Evolutionary conservation across 441 rosid species (phyloP).

Genomic region (Brassica balearica): DNA sequence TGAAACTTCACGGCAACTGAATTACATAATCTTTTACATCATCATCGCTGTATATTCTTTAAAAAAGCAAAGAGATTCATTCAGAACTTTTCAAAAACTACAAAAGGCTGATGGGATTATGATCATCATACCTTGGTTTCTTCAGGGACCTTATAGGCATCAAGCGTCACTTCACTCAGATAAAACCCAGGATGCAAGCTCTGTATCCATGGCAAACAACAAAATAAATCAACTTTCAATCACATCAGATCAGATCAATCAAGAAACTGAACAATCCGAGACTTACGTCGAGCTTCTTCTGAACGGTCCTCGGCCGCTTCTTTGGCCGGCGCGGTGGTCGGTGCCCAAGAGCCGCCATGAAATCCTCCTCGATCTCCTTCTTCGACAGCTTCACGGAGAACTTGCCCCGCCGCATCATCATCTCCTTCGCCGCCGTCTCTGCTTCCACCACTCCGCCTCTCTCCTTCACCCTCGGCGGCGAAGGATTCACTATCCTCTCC

Average conservation of each 20-base stretch:
- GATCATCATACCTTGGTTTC: conserved; percentile 44
- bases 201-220: conserved; percentile 11
- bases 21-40: conserved; percentile 17
- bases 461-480: conserved; percentile 23
- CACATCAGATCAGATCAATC: conserved; percentile 17
- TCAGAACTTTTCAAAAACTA: background rate
- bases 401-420: conserved; percentile 43
- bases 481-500: conserved; percentile 40
- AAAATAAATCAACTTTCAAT: background rate
- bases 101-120: background rate
- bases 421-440: conserved; percentile 26
- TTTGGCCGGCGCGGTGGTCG: conserved; percentile 74
- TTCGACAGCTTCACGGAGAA: conserved; percentile 56
- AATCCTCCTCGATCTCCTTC: conserved; percentile 84
- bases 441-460: conserved; percentile 44
- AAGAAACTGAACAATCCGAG: background rate
- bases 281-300: conserved; percentile 73
- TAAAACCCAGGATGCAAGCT: conserved; percentile 66
- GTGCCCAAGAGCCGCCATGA: conserved; percentile 54
- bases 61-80: conserved; percentile 1
- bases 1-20: conserved; percentile 25
- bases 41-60: conserved; percentile 28
- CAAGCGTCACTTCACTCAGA: conserved; percentile 67
- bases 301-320: conserved; percentile 68
- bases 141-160: conserved; percentile 69